Conservation (phyloP, 2,329 filamentous ascomycete species). For the Knufia fluminis region DNA sequence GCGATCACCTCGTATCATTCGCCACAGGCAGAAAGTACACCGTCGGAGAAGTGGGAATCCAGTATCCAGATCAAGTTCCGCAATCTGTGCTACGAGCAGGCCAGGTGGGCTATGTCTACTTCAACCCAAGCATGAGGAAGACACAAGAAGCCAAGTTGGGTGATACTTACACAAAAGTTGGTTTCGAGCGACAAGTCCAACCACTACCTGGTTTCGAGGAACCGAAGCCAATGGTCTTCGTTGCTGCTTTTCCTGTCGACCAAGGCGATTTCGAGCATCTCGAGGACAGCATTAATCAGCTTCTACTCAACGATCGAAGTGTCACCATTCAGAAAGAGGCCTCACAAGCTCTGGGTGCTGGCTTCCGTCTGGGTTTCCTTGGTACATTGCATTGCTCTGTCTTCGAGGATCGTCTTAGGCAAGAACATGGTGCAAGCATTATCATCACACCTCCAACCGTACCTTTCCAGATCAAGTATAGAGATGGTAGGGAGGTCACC, state of each 20-base stretch:
- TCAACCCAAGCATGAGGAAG: conserved; percentile 97
- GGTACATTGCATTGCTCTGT: conserved; percentile 99
- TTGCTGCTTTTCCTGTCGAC: conserved; percentile 90
- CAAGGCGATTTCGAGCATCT: conserved; percentile 77
- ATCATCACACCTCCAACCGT: conserved; percentile 96
- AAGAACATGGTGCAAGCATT: conserved; percentile 88
- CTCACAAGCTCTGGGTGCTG: conserved; percentile 84
- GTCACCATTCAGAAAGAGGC: conserved; percentile 91
- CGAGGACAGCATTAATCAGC: conserved; percentile 87
- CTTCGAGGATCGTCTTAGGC: conserved; percentile 86
- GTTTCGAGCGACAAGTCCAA: conserved; percentile 65
- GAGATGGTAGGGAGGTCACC: conserved; percentile 65
- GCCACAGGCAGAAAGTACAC: conserved; percentile 83
- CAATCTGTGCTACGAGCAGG: conserved; percentile 75
- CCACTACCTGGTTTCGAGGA: conserved; percentile 89
- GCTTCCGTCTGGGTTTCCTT: conserved; percentile 88
- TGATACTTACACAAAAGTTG: conserved; percentile 82
- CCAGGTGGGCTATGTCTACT: conserved; percentile 92
- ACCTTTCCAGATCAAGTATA: conserved; percentile 75
- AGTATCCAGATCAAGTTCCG: conserved; percentile 79
- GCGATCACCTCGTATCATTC: conserved; percentile 78
- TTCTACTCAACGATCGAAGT: conserved; percentile 89
- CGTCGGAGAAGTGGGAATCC: conserved; percentile 93
- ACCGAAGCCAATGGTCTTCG: conserved; percentile 97
- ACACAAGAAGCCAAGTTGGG: conserved; percentile 94